Base-by-base conservation (phyloP, 768 basidiomycete species). In the Leccinum olivaceopallidum region DNA sequence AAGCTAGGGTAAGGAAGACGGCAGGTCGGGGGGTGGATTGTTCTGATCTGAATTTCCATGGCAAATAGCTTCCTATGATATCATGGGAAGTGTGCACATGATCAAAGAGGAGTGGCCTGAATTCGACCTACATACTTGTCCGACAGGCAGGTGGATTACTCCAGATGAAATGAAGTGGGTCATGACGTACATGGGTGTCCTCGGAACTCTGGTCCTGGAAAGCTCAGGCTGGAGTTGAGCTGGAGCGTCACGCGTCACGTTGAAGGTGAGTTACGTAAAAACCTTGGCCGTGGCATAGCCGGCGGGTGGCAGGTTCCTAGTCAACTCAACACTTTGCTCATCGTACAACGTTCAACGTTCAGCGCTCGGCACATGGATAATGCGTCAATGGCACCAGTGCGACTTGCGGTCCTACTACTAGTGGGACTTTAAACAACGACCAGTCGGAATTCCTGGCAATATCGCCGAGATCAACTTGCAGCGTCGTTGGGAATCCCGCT, bases 31-130 rank as follows among this genome's bases (percentile, higher is more conserved):
- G 34, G 16, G 30, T 47, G 28, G 13, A n/a, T 34, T 22, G 51
- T 32, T 49, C 16, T 26, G n/a, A 58, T 48, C 8, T 28, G 53
- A 59, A 30, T 51, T 37, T 60, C 54, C 61, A 52, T 49, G 30
- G 24, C 56, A 39, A 39, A 52, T 6, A 32, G 53, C 47, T 58
- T 47, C 28, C 53, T 34, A 49, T 42, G 36, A 49, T 44, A 50
- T 57, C 55, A 52, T 59, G 37, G 58, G 60, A 58, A 50, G 60
- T 39, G 18, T 22, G 10, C n/a, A 14, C n/a, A 48, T 64, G 62
- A 57, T 47, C 24, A 49, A 53, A 68, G 48, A 55, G 50, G 51
- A 54, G 58, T 7, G 47, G 10, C 8, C 26, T 24, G 48, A 49
- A 50, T 49, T 58, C 57, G 37, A 24, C 49, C 51, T 13, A 34